Percentiles rank a stretch among this genome's conserved stretches.
These are phyloP conservation scores for Asparagopsis taxiformis DNA, from an alignment of 31 red algal genomes.

Conservation along the genomic window DNA sequence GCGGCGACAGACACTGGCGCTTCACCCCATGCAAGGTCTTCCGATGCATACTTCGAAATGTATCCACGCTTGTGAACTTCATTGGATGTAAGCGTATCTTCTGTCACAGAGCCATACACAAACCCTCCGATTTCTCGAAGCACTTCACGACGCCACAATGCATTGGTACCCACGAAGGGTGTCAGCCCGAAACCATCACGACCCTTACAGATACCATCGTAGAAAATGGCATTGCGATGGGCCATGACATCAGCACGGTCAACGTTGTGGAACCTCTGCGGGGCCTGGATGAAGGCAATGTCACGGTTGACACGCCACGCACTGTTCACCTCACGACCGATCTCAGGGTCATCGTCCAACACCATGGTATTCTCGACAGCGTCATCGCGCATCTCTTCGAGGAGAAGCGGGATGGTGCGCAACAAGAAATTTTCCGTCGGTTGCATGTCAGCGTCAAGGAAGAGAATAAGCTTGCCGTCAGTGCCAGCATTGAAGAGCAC, in stretches of 20 bases:
- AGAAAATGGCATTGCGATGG: constrained; percentile 80
- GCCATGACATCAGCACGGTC: constrained; percentile 61
- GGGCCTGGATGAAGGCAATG: constrained; percentile 72
- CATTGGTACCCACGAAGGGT: constrained; percentile 77
- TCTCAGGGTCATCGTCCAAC: constrained; percentile 66
- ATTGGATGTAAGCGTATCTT: constrained; percentile 84
- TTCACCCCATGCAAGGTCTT: constrained; percentile 81
- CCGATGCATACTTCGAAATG: constrained; percentile 76
- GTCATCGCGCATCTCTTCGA: constrained; percentile 71
- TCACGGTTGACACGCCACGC: constrained; percentile 78
- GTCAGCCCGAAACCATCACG: constrained; percentile 84
- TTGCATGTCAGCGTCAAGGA: constrained; percentile 81
- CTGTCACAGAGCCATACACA: constrained; percentile 81
- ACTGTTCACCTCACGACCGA: constrained; percentile 46
- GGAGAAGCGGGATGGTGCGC: constrained; percentile 64
- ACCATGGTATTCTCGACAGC: constrained; percentile 41
- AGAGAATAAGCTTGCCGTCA: constrained; percentile 75
- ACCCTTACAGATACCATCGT: constrained; percentile 73
- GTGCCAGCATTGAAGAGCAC: constrained; percentile 72
- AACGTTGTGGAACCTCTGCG: constrained; percentile 78
- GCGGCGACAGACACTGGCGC: constrained; percentile 81
- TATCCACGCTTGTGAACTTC: constrained; percentile 82
- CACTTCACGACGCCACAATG: constrained; percentile 74
- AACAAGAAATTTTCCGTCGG: constrained; percentile 65
- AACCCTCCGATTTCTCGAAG: constrained; percentile 70